Evolutionary conservation across 176 grass and related monocot genomes (phyloP).

Genomic region (Hyparrhenia diplandra): DNA sequence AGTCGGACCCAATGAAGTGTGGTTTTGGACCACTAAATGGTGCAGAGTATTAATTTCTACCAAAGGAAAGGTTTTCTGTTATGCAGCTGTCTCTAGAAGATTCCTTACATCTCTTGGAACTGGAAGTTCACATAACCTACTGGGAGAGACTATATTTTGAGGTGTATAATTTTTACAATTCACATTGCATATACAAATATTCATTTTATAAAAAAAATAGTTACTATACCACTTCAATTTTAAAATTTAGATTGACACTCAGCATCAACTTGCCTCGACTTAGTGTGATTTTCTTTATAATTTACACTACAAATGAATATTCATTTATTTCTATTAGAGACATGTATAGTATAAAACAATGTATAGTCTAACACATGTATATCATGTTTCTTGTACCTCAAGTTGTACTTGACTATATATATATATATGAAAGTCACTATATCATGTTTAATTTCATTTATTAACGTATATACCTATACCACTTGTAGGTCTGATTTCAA

Average conservation of each 20-base stretch:
- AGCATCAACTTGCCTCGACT: neutral
- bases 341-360: no score
- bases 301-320: neutral
- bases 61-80: neutral
- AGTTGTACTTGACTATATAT: no score
- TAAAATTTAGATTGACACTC: neutral
- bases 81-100: neutral
- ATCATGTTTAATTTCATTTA: no score
- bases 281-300: no score
- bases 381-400: no score
- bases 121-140: neutral
- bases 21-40: neutral
- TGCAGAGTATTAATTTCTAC: neutral
- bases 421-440: no score
- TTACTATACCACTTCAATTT: neutral
- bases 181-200: neutral
- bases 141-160: neutral
- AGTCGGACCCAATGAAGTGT: neutral
- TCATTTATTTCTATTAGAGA: no score
- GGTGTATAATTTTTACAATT: neutral
- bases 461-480: neutral
- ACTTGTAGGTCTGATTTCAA: neutral
- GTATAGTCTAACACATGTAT: no score
- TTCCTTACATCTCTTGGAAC: neutral
- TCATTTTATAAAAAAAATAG: no score